Conservation (phyloP, 768 basidiomycete genomes). For the Mycena galericulata region DNA sequence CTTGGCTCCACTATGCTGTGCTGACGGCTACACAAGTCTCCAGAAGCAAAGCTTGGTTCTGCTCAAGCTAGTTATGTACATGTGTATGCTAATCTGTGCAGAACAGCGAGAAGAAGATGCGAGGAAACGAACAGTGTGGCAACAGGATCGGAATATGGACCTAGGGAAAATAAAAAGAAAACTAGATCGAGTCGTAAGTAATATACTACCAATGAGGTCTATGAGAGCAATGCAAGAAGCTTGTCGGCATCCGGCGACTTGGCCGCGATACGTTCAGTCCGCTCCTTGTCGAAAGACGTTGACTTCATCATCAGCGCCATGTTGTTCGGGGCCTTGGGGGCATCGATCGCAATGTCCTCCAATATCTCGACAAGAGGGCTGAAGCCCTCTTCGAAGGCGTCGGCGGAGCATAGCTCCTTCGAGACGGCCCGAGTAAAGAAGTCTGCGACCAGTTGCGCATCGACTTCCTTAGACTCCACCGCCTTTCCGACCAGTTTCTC, state of each 20-base stretch:
- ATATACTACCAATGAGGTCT: constrained; percentile 50
- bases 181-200: constrained; percentile 38
- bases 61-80: constrained; percentile 34
- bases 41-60: constrained; percentile 35
- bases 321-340: constrained; percentile 84
- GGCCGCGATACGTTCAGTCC: constrained; percentile 64
- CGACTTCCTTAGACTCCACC: constrained; percentile 84
- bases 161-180: constrained; percentile 29
- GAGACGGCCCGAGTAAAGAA: constrained; percentile 75
- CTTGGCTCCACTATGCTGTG: not conserved
- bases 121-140: constrained; percentile 31
- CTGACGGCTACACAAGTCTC: not conserved
- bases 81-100: constrained; percentile 32
- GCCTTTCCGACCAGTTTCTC: constrained; percentile 80
- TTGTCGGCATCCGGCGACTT: constrained; percentile 73
- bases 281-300: constrained; percentile 73
- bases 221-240: constrained; percentile 70
- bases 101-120: constrained; percentile 27
- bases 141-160: constrained; percentile 27
- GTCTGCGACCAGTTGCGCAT: constrained; percentile 81
- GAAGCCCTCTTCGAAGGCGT: constrained; percentile 83
- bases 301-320: constrained; percentile 83
- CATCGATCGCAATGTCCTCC: constrained; percentile 92
- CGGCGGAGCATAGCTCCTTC: constrained; percentile 69
- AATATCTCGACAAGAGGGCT: constrained; percentile 76